A percentile compares a stretch with the other conserved stretches of the same genome.
These are phyloP conservation scores for Anethum foeniculum DNA, from an alignment of 140 eudicot genomes.

Conservation along the genomic window DNA sequence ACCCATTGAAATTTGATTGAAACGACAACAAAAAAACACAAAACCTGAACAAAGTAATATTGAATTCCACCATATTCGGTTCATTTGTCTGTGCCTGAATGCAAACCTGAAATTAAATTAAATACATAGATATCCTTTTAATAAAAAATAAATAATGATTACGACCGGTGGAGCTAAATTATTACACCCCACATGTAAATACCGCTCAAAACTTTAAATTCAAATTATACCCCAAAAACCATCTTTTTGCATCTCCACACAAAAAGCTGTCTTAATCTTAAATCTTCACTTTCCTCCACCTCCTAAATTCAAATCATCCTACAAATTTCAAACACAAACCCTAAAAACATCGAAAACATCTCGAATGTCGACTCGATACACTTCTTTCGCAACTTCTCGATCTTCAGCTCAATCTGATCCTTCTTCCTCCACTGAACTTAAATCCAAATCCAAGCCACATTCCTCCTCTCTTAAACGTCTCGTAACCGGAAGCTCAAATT, in stretches of 20 bases:
- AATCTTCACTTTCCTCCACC: neutral
- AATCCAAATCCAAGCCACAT: slow-evolving; percentile 7
- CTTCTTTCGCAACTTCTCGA: slow-evolving; percentile 30
- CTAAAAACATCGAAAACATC: slow-evolving; percentile 20
- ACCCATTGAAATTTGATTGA: too few species aligned
- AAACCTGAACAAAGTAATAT: too few species aligned
- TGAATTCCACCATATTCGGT: neutral
- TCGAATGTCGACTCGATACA: slow-evolving; percentile 67
- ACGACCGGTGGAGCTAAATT: neutral
- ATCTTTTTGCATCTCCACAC: too few species aligned
- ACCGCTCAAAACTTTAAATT: slow-evolving; percentile 4
- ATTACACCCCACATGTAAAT: neutral
- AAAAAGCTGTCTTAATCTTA: too few species aligned
- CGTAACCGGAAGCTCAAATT: neutral
- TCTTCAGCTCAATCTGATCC: slow-evolving; percentile 59
- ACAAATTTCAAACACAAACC: neutral
- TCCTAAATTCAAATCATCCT: neutral
- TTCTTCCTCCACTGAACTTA: slow-evolving; percentile 47
- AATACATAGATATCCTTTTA: too few species aligned
- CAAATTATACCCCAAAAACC: neutral
- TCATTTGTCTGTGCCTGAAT: neutral
- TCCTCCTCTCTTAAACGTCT: slow-evolving; percentile 8
- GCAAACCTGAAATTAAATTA: neutral
- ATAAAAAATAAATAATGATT: neutral
- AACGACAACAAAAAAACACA: too few species aligned